phyloP scores from a whole-genome alignment of 371 early-diverging fungal genomes.

The Mortierella sp. region DNA sequence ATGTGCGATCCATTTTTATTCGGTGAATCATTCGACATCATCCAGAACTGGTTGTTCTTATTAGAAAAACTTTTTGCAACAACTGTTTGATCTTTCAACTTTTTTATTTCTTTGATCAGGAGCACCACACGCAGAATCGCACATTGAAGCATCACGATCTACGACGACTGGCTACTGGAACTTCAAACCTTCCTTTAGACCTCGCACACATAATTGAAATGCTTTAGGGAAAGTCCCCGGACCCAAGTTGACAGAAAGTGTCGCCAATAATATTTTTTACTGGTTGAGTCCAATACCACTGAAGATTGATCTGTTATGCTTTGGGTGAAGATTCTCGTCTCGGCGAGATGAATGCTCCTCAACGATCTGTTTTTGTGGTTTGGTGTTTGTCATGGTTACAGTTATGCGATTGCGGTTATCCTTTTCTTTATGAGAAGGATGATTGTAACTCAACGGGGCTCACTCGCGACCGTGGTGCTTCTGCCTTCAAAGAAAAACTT shows the following conservation, averaged over 20 bases:
- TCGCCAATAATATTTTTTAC: constrained; percentile 44
- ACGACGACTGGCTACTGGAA: constrained; percentile 43
- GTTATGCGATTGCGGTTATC: constrained; percentile 60
- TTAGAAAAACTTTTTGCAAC: neutral
- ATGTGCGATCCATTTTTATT: neutral
- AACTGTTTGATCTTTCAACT: constrained; percentile 26
- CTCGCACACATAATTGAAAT: constrained; percentile 52
- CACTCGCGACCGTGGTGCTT: constrained; percentile 55
- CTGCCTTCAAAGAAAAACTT: constrained; percentile 9
- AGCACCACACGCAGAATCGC: constrained; percentile 58
- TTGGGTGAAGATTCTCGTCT: constrained; percentile 43
- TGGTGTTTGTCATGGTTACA: constrained; percentile 59
- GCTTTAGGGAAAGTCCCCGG: constrained; percentile 60
- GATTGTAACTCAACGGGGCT: constrained; percentile 60
- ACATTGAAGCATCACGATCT: constrained; percentile 56
- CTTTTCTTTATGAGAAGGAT: constrained; percentile 7
- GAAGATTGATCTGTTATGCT: constrained; percentile 39
- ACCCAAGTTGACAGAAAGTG: constrained; percentile 56
- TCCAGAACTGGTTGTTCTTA: too few relatives aligned
- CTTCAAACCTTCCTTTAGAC: constrained; percentile 11
- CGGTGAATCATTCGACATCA: too few relatives aligned
- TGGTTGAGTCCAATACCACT: constrained; percentile 29
- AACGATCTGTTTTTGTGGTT: constrained; percentile 53
- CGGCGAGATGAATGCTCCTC: constrained; percentile 39
- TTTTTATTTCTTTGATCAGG: constrained; percentile 41